phyloP scores from a whole-genome alignment of 345 rosid genomes.

The Melaleuca quinquenervia region DNA sequence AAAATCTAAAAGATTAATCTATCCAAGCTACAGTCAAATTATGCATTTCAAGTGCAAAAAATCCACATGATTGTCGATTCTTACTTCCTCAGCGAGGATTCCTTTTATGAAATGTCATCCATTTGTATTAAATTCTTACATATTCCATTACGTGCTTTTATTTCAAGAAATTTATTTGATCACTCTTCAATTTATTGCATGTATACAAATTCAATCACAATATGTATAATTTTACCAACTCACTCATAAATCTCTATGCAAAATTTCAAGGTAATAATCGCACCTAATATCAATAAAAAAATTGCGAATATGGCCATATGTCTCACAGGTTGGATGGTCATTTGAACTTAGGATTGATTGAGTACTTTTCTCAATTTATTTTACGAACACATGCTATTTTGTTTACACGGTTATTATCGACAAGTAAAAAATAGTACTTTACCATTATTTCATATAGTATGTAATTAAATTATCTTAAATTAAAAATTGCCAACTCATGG shows the following conservation, averaged over 20 bases:
- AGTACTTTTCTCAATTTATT: neutral
- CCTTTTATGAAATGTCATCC: neutral
- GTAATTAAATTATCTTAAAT: neutral
- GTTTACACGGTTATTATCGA: neutral
- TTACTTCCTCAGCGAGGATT: neutral
- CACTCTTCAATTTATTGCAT: too few relatives aligned
- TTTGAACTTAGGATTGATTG: neutral
- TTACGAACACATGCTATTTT: accelerated
- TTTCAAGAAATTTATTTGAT: neutral
- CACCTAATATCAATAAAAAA: accelerated
- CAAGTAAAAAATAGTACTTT: too few relatives aligned
- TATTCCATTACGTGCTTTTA: neutral
- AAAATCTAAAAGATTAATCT: neutral
- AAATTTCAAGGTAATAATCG: accelerated
- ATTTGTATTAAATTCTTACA: neutral
- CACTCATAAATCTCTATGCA: accelerated
- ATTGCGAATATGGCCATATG: accelerated
- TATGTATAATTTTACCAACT: accelerated
- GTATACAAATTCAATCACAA: accelerated
- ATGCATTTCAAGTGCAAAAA: neutral
- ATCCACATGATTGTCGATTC: neutral
- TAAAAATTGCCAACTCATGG: neutral
- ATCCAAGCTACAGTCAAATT: neutral
- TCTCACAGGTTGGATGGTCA: accelerated
- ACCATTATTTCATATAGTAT: accelerated